Percentiles rank a stretch among this genome's conserved stretches.
Evolutionary conservation across 2,329 filamentous ascomycete genomes (phyloP).

Genomic region (Alternaria alternata): DNA sequence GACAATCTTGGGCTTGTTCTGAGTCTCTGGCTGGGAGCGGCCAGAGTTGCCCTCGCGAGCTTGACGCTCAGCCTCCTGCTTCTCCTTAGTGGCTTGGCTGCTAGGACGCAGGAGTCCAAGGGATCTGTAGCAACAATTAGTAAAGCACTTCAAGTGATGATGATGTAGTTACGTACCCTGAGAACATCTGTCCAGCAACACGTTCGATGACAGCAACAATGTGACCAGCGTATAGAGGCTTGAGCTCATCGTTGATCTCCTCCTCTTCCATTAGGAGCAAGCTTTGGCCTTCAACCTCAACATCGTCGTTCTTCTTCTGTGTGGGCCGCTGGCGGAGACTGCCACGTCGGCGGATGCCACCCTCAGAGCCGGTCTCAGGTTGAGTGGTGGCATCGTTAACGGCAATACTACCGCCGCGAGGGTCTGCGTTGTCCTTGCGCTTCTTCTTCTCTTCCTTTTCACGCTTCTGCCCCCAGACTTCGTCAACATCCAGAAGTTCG

Average conservation of each 20-base stretch:
- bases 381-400: slow-evolving; percentile 68
- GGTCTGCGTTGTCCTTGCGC: slow-evolving; percentile 97
- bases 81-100: slow-evolving; percentile 98
- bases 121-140: slow-evolving; percentile 62
- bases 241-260: slow-evolving; percentile 97
- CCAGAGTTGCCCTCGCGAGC: slow-evolving; percentile 83
- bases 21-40: slow-evolving; percentile 79
- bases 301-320: slow-evolving; percentile 99
- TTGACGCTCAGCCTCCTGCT: slow-evolving; percentile 95
- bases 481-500: slow-evolving; percentile 95
- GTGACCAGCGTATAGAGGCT: slow-evolving; percentile 95
- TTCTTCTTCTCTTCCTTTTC: slow-evolving; percentile 99
- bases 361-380: slow-evolving; percentile 71
- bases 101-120: slow-evolving; percentile 92
- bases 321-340: slow-evolving; percentile 96
- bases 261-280: slow-evolving; percentile 96
- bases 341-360: slow-evolving; percentile 88
- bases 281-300: slow-evolving; percentile 97
- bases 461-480: slow-evolving; percentile 98
- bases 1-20: slow-evolving; percentile 99
- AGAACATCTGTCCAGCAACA: slow-evolving; percentile 98
- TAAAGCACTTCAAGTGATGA: not conserved
- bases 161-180: slow-evolving; percentile 58
- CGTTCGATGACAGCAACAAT: slow-evolving; percentile 97
- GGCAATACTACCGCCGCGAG: slow-evolving; percentile 78